Conservation (phyloP, 1,284 basidiomycete species). For the Fereydounia khargensis region DNA sequence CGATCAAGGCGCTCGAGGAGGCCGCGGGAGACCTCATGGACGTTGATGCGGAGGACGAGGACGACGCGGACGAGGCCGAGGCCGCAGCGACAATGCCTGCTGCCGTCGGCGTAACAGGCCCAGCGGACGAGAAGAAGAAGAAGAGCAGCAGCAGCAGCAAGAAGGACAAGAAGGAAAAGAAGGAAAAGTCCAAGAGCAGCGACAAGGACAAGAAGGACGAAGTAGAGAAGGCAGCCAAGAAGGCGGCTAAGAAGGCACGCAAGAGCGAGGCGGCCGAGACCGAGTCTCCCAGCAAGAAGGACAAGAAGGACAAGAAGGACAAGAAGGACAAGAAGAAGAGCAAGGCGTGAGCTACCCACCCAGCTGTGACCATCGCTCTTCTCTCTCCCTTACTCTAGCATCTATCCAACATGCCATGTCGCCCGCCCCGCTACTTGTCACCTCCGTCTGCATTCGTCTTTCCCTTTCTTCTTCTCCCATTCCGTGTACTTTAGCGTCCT, state of each 20-base stretch:
- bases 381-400: no score
- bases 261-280: constrained; percentile 40
- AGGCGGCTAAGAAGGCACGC: constrained; percentile 42
- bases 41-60: constrained; percentile 64
- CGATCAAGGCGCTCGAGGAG: constrained; percentile 73
- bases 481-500: no score
- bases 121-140: constrained; percentile 59
- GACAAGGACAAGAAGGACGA: constrained; percentile 39
- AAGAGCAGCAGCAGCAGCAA: constrained; percentile 51
- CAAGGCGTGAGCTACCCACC: no score
- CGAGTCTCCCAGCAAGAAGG: constrained; percentile 22
- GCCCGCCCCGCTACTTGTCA: no score
- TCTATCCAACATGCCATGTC: no score
- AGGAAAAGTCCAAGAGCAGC: constrained; percentile 59
- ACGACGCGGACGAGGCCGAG: constrained; percentile 63
- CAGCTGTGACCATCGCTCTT: no score
- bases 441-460: no score
- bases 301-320: constrained; percentile 19
- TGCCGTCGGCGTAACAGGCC: constrained; percentile 41
- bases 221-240: constrained; percentile 49
- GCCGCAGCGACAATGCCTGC: constrained; percentile 63
- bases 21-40: constrained; percentile 71
- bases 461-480: no score
- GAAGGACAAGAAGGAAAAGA: constrained; percentile 64
- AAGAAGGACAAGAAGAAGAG: not conserved